Conservation (phyloP, 2,329 filamentous ascomycete species). For the Cercospora citrullina region DNA sequence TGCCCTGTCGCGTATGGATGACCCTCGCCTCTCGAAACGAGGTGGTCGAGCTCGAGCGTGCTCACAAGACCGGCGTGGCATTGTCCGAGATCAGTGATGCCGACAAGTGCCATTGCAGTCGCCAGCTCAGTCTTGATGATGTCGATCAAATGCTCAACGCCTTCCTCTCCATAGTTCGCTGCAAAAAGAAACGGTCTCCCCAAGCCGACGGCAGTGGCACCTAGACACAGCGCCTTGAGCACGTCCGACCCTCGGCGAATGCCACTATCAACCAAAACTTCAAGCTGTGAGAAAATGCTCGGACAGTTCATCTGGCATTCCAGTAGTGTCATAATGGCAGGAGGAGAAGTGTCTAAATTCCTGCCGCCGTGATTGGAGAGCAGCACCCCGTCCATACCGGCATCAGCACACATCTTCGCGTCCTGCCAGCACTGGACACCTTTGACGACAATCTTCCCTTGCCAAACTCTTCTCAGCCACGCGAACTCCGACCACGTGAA, state of each 20-base stretch:
- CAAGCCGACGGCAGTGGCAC: constrained; percentile 62
- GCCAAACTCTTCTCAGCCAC: constrained; percentile 46
- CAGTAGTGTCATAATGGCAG: constrained; percentile 60
- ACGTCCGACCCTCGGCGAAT: constrained; percentile 66
- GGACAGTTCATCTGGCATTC: constrained; percentile 64
- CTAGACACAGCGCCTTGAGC: constrained; percentile 66
- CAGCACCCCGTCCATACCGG: constrained; percentile 49
- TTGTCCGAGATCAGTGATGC: constrained; percentile 60
- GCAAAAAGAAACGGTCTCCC: constrained; percentile 63
- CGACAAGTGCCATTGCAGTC: constrained; percentile 65
- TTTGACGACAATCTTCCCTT: constrained; percentile 48
- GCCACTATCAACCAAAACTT: constrained; percentile 66
- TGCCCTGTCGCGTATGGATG: constrained; percentile 32
- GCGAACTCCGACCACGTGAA: constrained; percentile 53
- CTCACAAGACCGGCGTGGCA: constrained; percentile 62
- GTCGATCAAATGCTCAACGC: constrained; percentile 53
- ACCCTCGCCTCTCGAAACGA: constrained; percentile 43
- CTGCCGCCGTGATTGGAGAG: constrained; percentile 56
- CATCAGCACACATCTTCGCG: constrained; percentile 44
- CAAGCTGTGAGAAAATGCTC: constrained; percentile 59
- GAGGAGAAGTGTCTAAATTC: constrained; percentile 49
- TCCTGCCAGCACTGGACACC: constrained; percentile 46
- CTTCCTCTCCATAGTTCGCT: constrained; percentile 59
- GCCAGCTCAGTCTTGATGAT: constrained; percentile 53
- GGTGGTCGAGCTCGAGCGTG: constrained; percentile 50